Evolutionary conservation across 2,329 filamentous ascomycete species (phyloP).

Genomic region (Xylariaceae sp.): DNA sequence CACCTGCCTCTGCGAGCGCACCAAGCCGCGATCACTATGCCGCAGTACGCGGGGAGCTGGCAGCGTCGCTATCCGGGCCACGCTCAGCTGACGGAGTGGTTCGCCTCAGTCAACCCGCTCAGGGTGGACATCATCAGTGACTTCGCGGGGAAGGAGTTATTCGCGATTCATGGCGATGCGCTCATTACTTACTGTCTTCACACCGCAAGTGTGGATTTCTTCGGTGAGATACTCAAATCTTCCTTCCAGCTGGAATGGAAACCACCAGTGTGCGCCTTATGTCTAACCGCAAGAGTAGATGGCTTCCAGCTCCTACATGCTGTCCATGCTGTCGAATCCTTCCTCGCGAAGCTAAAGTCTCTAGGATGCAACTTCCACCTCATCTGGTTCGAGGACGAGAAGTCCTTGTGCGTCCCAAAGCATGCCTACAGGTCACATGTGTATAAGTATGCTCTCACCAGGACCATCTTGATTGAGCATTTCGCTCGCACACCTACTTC

Average conservation of each 20-base stretch:
- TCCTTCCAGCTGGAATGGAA: neutral
- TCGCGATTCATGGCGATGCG: neutral
- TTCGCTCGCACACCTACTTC: neutral
- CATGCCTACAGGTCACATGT: neutral
- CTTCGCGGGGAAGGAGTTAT: neutral
- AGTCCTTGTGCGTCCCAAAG: neutral
- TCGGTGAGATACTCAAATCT: neutral
- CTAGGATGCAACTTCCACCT: slow-evolving; percentile 1
- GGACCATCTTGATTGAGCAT: neutral
- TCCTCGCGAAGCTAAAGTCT: neutral
- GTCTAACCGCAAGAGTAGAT: neutral
- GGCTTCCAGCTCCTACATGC: slow-evolving; percentile 1
- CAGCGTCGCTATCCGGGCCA: no score
- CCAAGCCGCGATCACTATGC: no score
- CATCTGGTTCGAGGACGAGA: neutral
- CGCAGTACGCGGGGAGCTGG: no score
- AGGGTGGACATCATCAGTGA: neutral
- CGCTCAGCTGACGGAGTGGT: no score
- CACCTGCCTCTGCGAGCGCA: no score
- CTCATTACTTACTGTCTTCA: neutral
- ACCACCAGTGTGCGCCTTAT: neutral
- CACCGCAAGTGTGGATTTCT: neutral
- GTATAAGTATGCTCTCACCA: neutral
- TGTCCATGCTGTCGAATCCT: neutral
- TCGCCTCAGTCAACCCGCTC: neutral